Percentiles rank a stretch among this genome's conserved stretches.
Conservation (phyloP, 495 filamentous ascomycete species). For the Parmelia sp. region DNA sequence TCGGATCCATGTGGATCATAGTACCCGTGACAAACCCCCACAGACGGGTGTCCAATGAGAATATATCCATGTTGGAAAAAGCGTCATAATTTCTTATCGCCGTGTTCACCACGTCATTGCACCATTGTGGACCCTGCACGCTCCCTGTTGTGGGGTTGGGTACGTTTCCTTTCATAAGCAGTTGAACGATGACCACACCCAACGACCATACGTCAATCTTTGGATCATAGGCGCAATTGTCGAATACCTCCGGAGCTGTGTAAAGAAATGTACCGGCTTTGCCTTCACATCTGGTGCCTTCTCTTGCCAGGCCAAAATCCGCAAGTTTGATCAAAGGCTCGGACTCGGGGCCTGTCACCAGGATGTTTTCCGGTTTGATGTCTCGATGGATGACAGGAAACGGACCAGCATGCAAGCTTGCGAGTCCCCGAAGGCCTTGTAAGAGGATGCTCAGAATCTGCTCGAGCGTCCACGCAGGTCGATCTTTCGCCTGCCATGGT, state of each 20-base stretch:
- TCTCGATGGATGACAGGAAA: conserved; percentile 54
- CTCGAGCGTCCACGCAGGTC: neutral
- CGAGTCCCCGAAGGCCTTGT: neutral
- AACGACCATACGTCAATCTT: conserved; percentile 8
- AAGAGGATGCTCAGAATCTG: neutral
- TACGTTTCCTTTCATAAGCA: neutral
- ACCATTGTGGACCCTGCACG: neutral
- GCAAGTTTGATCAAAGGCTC: neutral
- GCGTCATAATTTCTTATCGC: neutral
- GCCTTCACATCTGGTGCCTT: neutral
- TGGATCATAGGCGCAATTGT: neutral
- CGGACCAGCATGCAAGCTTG: conserved; percentile 11
- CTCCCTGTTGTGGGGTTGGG: neutral
- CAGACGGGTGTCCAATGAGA: neutral
- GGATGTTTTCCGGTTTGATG: conserved; percentile 63
- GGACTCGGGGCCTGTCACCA: conserved; percentile 23
- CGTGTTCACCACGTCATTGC: neutral
- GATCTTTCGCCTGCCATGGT: neutral
- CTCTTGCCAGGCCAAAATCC: conserved; percentile 6
- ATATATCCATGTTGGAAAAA: neutral
- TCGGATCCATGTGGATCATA: neutral
- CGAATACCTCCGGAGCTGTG: conserved; percentile 1
- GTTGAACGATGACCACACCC: neutral
- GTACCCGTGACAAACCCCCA: neutral
- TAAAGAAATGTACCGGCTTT: neutral